phyloP scores from a whole-genome alignment of 2,329 filamentous ascomycete species.

The Metarhizium brunneum region DNA sequence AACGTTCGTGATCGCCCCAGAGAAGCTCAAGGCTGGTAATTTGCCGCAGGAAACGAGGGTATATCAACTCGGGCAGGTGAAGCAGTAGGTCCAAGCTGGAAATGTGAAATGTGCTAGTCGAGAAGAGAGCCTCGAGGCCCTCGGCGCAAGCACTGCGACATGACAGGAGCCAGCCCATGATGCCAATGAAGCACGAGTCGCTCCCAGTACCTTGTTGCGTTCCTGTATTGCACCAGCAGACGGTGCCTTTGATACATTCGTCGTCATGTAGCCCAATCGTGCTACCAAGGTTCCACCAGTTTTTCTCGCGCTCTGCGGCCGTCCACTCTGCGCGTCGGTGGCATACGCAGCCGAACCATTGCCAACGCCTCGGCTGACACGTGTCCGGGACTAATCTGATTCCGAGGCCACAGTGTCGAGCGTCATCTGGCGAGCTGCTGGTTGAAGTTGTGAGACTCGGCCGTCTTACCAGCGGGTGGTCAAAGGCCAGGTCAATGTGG shows the following conservation, averaged over 20 bases:
- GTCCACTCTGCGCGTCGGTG: conserved; percentile 8
- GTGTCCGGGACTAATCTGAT: not conserved
- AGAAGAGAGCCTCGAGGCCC: conserved; percentile 14
- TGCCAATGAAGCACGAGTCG: conserved; percentile 9
- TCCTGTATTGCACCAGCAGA: not conserved
- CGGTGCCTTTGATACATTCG: not conserved
- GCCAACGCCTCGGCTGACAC: conserved; percentile 5
- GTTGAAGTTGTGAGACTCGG: not conserved
- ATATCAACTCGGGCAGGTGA: not conserved
- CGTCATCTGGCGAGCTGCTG: not conserved
- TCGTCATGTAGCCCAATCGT: not conserved
- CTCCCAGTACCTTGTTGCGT: not conserved
- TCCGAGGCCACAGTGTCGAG: conserved; percentile 1
- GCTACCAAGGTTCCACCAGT: not conserved
- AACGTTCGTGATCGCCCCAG: not conserved
- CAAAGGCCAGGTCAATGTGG: not conserved
- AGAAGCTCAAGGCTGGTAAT: not conserved
- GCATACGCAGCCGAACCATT: conserved; percentile 11
- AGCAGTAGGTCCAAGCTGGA: not conserved
- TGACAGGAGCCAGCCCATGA: conserved; percentile 15
- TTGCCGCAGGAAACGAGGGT: not conserved
- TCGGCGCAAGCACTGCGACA: conserved; percentile 14
- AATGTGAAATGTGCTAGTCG: conserved; percentile 12
- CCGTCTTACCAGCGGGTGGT: not conserved
- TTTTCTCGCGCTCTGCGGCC: conserved; percentile 3